Base-by-base conservation (phyloP, 257 asterid genomes). In the Dorcoceras hygrometricum region DNA sequence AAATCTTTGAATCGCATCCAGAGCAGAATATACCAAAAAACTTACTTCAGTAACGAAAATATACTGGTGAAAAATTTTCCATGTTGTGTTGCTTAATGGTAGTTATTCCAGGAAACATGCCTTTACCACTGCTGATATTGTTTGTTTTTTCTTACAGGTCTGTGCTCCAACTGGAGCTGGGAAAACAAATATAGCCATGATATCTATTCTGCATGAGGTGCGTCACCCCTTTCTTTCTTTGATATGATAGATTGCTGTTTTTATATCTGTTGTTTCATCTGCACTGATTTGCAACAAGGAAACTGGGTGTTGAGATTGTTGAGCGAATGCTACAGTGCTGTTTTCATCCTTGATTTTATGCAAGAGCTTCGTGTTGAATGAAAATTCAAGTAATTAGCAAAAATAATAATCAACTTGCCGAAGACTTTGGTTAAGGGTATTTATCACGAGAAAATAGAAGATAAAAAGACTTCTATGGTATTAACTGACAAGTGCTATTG, bases 151-250 rank as follows among this genome's bases (percentile, higher is more conserved):
- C 63, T 74, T 73, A 67, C 78, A 93, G 97, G 99, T 93, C 68
- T 93, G 99, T 81, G 99, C 99, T 23, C 99, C 99, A 57, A 93
- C 99, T 63, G 99, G 97, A 59, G 99, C 99, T 75, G 99, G 99
- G 39, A 93, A 93, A 80, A 93, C 99, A 63, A 93, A 93, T 70
- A 93, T 93, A 69, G 99, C 99, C 36, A 90, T 93, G 99, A 82
- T 93, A 67, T 70, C 99, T 73, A 74, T 93, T 77, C 82, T 93
- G 58, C 97, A 90, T 8, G 99, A 93, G 96, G 99, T 90, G 69
- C 76, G 73, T 51, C 60, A 28, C 26, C 14, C 46, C 53, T 16
- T 63, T 28, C 53, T 62, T 53, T 56, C 31, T 24, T 61, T 39
- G 50, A 39, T 39, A 39, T 3, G 50, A 11, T 39, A 39, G 6